phyloP scores from a whole-genome alignment of 1,139 yeast species.

The Protomyces macrosporus region DNA sequence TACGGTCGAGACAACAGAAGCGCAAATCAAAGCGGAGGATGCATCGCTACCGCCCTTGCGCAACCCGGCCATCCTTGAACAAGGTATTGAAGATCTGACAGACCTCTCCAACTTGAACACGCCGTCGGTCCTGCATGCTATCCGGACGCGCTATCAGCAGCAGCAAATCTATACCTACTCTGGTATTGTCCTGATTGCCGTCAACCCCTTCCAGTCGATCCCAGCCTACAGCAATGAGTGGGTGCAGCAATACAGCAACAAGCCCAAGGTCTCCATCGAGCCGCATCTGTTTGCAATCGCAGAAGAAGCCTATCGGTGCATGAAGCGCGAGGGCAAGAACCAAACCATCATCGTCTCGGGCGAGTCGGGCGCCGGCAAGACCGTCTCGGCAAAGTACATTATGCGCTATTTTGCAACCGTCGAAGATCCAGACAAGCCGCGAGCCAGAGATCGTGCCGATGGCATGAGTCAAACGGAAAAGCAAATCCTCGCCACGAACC shows the following conservation, averaged over 20 bases:
- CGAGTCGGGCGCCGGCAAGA: conserved; percentile 98
- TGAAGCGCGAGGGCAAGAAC: conserved; percentile 76
- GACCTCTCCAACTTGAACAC: conserved; percentile 86
- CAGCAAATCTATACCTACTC: conserved; percentile 90
- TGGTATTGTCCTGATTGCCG: conserved; percentile 93
- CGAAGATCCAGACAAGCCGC: conserved; percentile 54
- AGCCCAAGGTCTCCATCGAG: conserved; percentile 85
- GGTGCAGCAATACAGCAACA: conserved; percentile 90
- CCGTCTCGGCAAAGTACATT: conserved; percentile 93
- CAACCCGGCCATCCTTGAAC: conserved; percentile 85
- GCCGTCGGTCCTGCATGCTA: conserved; percentile 89
- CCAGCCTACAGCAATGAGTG: conserved; percentile 86
- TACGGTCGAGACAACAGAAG: conserved; percentile 34
- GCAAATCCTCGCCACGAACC: conserved; percentile 93
- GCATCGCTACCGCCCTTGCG: conserved; percentile 66
- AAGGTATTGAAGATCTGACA: conserved; percentile 81
- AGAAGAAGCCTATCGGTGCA: conserved; percentile 93
- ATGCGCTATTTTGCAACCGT: conserved; percentile 98
- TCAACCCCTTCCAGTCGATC: conserved; percentile 89
- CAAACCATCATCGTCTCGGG: conserved; percentile 97
- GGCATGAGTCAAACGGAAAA: conserved; percentile 79
- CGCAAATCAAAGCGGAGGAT: conserved; percentile 51
- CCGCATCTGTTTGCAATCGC: conserved; percentile 98
- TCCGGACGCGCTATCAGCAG: conserved; percentile 73
- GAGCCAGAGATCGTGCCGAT: conserved; percentile 33